Evolutionary conservation across 768 basidiomycete species (phyloP), one percentile per base, ranked within the genome.

Genomic region (Myochromella boudieri): DNA sequence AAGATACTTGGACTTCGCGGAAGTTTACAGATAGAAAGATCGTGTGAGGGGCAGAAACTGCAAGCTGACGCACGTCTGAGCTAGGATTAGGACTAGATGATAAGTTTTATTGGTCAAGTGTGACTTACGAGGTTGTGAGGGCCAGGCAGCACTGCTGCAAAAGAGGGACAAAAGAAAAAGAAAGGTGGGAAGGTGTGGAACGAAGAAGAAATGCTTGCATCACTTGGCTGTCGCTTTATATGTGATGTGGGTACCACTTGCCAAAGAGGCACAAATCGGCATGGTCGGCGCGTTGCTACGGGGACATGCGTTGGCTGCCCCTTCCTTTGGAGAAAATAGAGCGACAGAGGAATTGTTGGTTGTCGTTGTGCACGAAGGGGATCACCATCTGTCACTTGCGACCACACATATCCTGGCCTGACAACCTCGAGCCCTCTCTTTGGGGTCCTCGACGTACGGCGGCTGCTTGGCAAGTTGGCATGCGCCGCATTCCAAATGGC

Each of bases 121-220:
- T 7, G 24, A 58, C 63, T 52, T 58, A 56, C 62, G 59, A 54
- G 57, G 44, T 49, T 48, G 55, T 56, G 58, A 63, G 55, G 61
- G 56, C 56, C 59, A 61, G 59, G 41, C 81, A 82, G 80, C 81
- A 50, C 80, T 62, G 81, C 79, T 81, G 81, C 78, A 53, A 58
- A 61, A 59, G 3, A 53, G 58, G 52, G 49, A 48, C 53, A 58
- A 50, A 53, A 32, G 48, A 60, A 57, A 52, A 59, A 61, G 59
- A 44, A 44, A 57, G 49, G 49, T 56, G 54, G 42, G 47, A 34
- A 56, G 49, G 41, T n/a, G n/a, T 31, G 42, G 49, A 44, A 51
- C 52, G 51, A 56, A 59, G 49, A 57, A 53, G 44, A 38, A 45
- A 17, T 10, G 39, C n/a, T 34, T 12, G n/a, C 27, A 51, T 48